Evolutionary conservation across 2,329 filamentous ascomycete genomes (phyloP).

Genomic region (Shiraia sp.): DNA sequence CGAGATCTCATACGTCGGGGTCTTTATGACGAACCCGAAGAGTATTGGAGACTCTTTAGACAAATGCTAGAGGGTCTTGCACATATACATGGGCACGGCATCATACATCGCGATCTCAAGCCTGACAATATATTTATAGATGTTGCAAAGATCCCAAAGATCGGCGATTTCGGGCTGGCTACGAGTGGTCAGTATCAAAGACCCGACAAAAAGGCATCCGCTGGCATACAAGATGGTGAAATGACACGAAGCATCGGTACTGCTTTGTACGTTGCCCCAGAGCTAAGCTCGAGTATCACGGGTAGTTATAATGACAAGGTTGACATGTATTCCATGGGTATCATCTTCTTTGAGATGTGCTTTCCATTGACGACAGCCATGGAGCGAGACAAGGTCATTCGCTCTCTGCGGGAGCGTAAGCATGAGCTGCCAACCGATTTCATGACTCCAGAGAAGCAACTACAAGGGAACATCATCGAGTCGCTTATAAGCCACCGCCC

Average conservation of each 20-base stretch:
- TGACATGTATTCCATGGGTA: constrained; percentile 97
- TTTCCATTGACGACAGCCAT: constrained; percentile 63
- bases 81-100: constrained; percentile 87
- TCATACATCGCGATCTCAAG: constrained; percentile 95
- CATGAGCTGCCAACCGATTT: constrained; percentile 76
- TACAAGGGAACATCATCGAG: constrained; percentile 76
- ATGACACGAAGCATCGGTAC: constrained; percentile 76
- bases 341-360: constrained; percentile 99
- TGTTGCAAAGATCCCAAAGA: constrained; percentile 84
- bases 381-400: constrained; percentile 68
- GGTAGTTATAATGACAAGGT: constrained; percentile 91
- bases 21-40: constrained; percentile 72
- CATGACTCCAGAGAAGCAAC: constrained; percentile 65
- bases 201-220: constrained; percentile 54
- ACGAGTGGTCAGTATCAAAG: constrained; percentile 79
- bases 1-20: constrained; percentile 82
- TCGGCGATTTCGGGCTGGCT: constrained; percentile 94
- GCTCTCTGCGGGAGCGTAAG: constrained; percentile 67
- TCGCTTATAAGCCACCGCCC: constrained; percentile 82
- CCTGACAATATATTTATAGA: constrained; percentile 98
- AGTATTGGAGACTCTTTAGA: constrained; percentile 87
- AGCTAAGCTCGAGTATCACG: constrained; percentile 75
- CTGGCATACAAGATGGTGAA: constrained; percentile 53
- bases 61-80: constrained; percentile 88
- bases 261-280: constrained; percentile 89